Base-by-base conservation (phyloP, 495 filamentous ascomycete species). In the Cenococcum geophilum region DNA sequence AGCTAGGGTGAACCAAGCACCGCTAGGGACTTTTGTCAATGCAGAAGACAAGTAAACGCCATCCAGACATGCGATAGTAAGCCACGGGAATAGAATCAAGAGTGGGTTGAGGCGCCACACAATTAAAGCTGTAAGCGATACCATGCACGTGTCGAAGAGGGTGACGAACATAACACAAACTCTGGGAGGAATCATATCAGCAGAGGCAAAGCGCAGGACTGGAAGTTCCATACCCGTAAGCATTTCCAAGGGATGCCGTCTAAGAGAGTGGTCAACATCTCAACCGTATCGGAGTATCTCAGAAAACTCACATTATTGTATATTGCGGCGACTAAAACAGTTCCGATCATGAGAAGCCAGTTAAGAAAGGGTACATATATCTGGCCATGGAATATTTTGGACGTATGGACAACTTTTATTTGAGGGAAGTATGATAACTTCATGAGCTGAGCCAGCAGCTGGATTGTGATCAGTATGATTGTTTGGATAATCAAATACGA, bases 91-190 rank as follows among this genome's bases (percentile, higher is more conserved):
- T 21, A 86, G 55, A 20, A 90, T 81, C 10, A 87, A 59, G 34
- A 75, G 73, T 1, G 80, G 72, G 20, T 81, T 77, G 25, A 86
- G 64, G 10, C 79, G 78, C 87, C 87, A 90, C 25, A 88, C 83
- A 27, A 89, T 74, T 5, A 89, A 74, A 3, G 84, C 82, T 4
- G 86, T 83, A 1, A 90, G 73, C 0, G 84, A 78, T 1, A 88
- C 83, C 77, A 90, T 81, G 67, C 77, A 83, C 0, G 87, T 89
- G 40, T 84, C 85, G 64, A 90, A 85, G 68, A 89, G 89, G 5
- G 87, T 87, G 14, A 90, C 87, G 47, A 87, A 79, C 59, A 89
- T 87, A 64, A 90, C 87, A 60, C 87, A 90, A 5, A 87, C 83
- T 27, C 79, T 32, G 27, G 3, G 27, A 32, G 6, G 3, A 32